phyloP scores from a whole-genome alignment of 176 grass and related monocot species.

The Hsuehochloa calcarea region DNA sequence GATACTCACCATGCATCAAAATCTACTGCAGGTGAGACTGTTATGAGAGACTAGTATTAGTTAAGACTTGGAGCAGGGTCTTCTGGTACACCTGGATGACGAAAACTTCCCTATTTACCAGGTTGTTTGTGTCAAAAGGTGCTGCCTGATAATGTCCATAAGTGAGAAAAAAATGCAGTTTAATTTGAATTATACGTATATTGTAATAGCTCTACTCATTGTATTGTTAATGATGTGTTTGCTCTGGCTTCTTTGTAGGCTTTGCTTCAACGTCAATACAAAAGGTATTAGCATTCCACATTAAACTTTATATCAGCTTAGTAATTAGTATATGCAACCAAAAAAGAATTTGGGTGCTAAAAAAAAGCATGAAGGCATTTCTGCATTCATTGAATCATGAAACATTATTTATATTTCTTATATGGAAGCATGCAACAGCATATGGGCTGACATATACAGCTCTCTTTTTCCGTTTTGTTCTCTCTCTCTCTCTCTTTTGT shows the following conservation, averaged over 20 bases:
- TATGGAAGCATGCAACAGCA: background rate
- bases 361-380: conserved; percentile 17
- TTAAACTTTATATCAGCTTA: conserved; percentile 15
- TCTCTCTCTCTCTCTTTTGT: background rate
- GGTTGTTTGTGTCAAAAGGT: conserved; percentile 21
- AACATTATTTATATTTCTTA: background rate
- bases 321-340: conserved; percentile 23
- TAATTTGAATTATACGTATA: conserved; percentile 5
- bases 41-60: conserved; percentile 15
- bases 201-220: conserved; percentile 24
- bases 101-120: conserved; percentile 12
- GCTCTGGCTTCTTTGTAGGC: conserved; percentile 51
- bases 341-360: background rate
- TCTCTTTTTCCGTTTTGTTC: background rate
- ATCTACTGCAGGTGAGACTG: conserved; percentile 40
- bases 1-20: conserved; percentile 25
- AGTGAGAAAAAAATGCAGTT: background rate
- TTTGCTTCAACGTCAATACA: conserved; percentile 45
- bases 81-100: conserved; percentile 14
- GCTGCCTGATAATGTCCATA: conserved; percentile 6
- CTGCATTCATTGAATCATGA: background rate
- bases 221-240: conserved; percentile 37
- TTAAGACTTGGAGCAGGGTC: conserved; percentile 7
- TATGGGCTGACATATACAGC: background rate
- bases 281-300: conserved; percentile 48